Evolutionary conservation across 352 stramenopile genomes (phyloP).

Genomic region (Achlya hypogyna): DNA sequence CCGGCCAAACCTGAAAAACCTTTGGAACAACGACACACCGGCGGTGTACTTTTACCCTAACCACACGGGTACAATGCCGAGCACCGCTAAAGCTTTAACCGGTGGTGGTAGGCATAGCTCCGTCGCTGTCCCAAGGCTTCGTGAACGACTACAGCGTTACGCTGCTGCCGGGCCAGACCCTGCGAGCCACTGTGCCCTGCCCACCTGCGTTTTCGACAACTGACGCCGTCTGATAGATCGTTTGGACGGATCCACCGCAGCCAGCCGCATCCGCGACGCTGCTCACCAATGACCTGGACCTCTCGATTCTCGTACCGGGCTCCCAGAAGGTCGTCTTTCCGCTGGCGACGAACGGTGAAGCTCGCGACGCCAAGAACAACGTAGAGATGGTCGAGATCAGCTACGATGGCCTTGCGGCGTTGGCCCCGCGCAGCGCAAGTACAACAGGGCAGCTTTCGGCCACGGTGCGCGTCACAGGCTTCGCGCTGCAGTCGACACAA

Average conservation of each 20-base stretch:
- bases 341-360: conserved; percentile 43
- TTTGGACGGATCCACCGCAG: conserved; percentile 60
- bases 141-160: conserved; percentile 31
- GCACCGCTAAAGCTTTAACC: background rate
- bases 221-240: conserved; percentile 22
- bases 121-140: background rate
- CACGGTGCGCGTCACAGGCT: background rate
- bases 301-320: conserved; percentile 39
- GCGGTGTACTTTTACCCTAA: conserved; percentile 29
- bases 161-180: conserved; percentile 38
- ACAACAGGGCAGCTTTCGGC: background rate
- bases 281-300: conserved; percentile 64
- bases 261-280: conserved; percentile 31
- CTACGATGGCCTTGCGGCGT: conserved; percentile 31
- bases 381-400: conserved; percentile 68
- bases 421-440: background rate
- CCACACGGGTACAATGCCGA: conserved; percentile 19
- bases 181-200: conserved; percentile 36
- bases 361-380: conserved; percentile 55
- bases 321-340: conserved; percentile 44
- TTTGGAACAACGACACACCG: conserved; percentile 26
- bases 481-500: background rate
- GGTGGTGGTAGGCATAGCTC: background rate
- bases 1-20: conserved; percentile 52
- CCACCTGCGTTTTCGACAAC: no score